A percentile compares a stretch with the other conserved stretches of the same genome.
Conservation (phyloP, 2,329 filamentous ascomycete genomes). For the Cordyceps cateniannulata region DNA sequence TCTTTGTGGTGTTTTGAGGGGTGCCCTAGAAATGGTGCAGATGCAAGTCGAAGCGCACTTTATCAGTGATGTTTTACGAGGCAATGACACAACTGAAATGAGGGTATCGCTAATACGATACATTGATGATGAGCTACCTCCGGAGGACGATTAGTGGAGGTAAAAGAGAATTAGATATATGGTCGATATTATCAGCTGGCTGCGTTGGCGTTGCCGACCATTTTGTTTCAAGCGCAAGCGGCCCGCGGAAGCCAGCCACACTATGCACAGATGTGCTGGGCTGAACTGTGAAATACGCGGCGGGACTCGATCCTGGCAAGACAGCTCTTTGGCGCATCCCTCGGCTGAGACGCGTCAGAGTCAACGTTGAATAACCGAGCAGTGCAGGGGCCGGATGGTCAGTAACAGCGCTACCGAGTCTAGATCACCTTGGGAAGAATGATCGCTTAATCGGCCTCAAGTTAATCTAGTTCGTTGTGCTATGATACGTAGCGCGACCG, state of each 20-base stretch:
- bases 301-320: neutral
- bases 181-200: neutral
- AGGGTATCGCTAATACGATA: conserved; percentile 84
- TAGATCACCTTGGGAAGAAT: no score
- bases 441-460: no score
- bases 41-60: conserved; percentile 99
- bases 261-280: neutral
- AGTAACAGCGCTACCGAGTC: no score
- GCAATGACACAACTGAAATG: conserved; percentile 97
- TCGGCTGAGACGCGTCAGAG: neutral
- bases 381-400: no score
- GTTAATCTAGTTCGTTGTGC: no score
- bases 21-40: conserved; percentile 96
- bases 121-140: conserved; percentile 95
- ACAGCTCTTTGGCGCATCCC: neutral
- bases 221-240: neutral
- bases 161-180: neutral
- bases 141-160: conserved; percentile 73
- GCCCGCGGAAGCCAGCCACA: neutral
- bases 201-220: neutral
- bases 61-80: conserved; percentile 84
- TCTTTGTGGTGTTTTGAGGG: conserved; percentile 83
- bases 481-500: no score
- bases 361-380: no score
- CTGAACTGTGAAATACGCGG: neutral